phyloP scores from a whole-genome alignment of 2,329 filamentous ascomycete genomes.

The Aureobasidium uvarum region DNA sequence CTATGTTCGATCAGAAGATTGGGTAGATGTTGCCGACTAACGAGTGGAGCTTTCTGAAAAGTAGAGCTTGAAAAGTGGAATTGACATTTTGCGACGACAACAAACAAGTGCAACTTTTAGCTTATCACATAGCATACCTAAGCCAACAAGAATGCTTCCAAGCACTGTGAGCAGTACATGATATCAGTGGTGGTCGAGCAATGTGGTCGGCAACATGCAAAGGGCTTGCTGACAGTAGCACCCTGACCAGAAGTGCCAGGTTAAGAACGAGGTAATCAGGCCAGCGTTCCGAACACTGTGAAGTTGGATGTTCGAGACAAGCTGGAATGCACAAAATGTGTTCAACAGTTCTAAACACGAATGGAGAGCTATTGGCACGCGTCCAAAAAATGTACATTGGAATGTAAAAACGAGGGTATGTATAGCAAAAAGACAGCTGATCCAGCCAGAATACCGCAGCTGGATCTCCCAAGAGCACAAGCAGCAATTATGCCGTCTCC shows the following conservation, averaged over 20 bases:
- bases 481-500: not conserved
- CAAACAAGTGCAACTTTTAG: not conserved
- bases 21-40: not conserved
- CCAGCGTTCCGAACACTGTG: not conserved
- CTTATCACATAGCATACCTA: not conserved
- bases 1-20: not conserved
- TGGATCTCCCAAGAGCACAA: not conserved
- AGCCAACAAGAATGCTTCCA: not conserved
- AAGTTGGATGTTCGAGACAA: not conserved
- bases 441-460: not conserved
- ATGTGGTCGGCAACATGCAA: not conserved
- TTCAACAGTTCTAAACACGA: not conserved
- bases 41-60: no score
- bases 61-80: not conserved
- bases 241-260: not conserved
- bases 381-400: constrained; percentile 4
- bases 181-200: not conserved
- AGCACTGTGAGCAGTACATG: not conserved
- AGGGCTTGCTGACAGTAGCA: not conserved
- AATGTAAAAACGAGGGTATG: constrained; percentile 5
- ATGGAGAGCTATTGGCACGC: not conserved
- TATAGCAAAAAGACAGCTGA: not conserved
- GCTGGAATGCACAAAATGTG: not conserved
- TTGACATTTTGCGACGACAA: not conserved
- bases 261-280: not conserved